phyloP scores from a whole-genome alignment of 2,329 filamentous ascomycete genomes.

The Pseudogymnoascus sp. region DNA sequence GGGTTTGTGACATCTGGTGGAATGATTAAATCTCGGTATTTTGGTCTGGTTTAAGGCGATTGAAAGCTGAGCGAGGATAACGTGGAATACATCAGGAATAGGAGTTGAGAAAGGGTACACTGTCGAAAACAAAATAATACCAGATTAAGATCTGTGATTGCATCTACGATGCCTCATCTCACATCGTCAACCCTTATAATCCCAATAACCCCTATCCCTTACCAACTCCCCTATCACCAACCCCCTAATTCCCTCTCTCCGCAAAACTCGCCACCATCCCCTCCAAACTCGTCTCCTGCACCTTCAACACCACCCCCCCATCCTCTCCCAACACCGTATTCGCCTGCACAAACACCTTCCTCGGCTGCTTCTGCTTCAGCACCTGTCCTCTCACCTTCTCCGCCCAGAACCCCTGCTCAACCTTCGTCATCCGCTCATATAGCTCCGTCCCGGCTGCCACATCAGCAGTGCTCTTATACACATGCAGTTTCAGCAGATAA shows the following conservation, averaged over 20 bases:
- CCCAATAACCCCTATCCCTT: too few relatives aligned
- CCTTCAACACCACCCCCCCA: slow-evolving; percentile 66
- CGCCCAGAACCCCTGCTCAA: slow-evolving; percentile 76
- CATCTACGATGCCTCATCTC: background rate
- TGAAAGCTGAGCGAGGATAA: background rate
- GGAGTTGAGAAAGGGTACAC: background rate
- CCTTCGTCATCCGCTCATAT: slow-evolving; percentile 75
- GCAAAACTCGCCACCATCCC: slow-evolving; percentile 80
- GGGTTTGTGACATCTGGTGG: too few relatives aligned
- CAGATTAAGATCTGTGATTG: background rate
- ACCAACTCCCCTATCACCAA: background rate
- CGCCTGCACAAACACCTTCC: slow-evolving; percentile 88
- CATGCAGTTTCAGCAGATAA: slow-evolving; percentile 83
- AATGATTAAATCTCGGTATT: too few relatives aligned
- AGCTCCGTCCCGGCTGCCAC: slow-evolving; percentile 66
- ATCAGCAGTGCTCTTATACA: slow-evolving; percentile 88
- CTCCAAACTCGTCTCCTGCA: slow-evolving; percentile 73
- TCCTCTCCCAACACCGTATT: slow-evolving; percentile 68
- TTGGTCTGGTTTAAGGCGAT: too few relatives aligned
- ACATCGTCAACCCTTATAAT: background rate
- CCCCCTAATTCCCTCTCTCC: slow-evolving; percentile 37
- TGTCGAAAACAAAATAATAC: background rate
- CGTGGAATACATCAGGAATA: background rate
- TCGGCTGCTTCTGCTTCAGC: slow-evolving; percentile 67
- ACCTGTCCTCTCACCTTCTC: slow-evolving; percentile 69